phyloP scores from a whole-genome alignment of 139 green algal species.

The Tetradesmus obliquus region DNA sequence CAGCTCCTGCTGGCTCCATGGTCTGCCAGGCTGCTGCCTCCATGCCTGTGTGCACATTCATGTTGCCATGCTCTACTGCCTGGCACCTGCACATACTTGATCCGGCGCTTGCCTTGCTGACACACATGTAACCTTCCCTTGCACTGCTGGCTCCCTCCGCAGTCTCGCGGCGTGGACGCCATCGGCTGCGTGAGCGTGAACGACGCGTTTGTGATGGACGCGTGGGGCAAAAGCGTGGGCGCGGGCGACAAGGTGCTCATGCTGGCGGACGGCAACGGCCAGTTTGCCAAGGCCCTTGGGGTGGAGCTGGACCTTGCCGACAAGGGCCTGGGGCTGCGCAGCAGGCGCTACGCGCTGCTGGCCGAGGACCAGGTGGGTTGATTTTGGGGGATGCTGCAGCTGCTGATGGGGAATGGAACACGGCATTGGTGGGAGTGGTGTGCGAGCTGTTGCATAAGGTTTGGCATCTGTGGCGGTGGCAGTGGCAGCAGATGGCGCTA shows the following conservation, averaged over 20 bases:
- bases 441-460: no score
- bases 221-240: slow-evolving; percentile 91
- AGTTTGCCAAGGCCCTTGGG: slow-evolving; percentile 89
- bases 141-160: neutral
- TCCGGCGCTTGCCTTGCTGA: neutral
- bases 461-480: slow-evolving; percentile 93
- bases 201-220: slow-evolving; percentile 97
- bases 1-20: neutral
- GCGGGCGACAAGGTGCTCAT: slow-evolving; percentile 92
- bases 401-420: neutral
- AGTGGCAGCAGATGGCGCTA: slow-evolving; percentile 83
- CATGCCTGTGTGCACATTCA: neutral
- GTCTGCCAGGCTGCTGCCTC: neutral
- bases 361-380: slow-evolving; percentile 88
- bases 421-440: neutral
- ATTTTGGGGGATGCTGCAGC: no score
- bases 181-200: slow-evolving; percentile 97
- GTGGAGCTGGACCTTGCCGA: slow-evolving; percentile 94
- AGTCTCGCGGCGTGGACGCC: slow-evolving; percentile 89
- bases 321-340: slow-evolving; percentile 91
- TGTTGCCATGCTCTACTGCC: no score
- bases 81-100: neutral
- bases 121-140: neutral
- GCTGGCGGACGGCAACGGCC: slow-evolving; percentile 92
- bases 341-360: slow-evolving; percentile 91